These are phyloP conservation scores for Ceratobasidium sp. DNA, from an alignment of 1,284 basidiomycete species.

Conservation along the genomic window DNA sequence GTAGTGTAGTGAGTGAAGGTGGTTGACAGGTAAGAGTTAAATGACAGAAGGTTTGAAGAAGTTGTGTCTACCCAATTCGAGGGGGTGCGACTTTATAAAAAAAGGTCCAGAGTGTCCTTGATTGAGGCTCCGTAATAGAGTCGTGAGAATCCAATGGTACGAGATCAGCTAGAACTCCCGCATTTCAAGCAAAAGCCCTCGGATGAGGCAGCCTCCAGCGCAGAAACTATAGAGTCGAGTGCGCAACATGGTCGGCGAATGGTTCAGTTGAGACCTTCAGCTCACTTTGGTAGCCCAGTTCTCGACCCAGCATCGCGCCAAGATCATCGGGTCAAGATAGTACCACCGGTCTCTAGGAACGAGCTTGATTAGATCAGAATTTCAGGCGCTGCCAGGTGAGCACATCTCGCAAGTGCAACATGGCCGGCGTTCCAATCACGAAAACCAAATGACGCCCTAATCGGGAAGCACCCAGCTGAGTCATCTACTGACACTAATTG, in stretches of 20 bases:
- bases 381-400: constrained; percentile 5
- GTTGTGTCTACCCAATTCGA: background rate
- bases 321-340: background rate
- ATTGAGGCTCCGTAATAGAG: background rate
- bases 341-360: background rate
- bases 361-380: background rate
- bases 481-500: background rate
- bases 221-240: constrained; percentile 1
- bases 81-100: constrained; percentile 2
- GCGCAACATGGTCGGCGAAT: constrained; percentile 1
- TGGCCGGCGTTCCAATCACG: background rate
- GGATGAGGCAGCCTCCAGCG: background rate
- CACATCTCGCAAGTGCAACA: background rate
- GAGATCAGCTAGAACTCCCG: background rate
- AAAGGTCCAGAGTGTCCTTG: background rate
- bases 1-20: background rate
- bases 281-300: constrained; percentile 1
- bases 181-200: background rate
- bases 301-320: constrained; percentile 15
- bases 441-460: background rate
- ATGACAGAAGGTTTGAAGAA: constrained; percentile 4
- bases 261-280: constrained; percentile 29
- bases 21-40: background rate
- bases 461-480: background rate
- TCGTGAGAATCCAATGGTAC: constrained; percentile 8